These are phyloP conservation scores for Lolium rigidum DNA, from an alignment of 176 grass and related monocot genomes.

Conservation along the genomic window DNA sequence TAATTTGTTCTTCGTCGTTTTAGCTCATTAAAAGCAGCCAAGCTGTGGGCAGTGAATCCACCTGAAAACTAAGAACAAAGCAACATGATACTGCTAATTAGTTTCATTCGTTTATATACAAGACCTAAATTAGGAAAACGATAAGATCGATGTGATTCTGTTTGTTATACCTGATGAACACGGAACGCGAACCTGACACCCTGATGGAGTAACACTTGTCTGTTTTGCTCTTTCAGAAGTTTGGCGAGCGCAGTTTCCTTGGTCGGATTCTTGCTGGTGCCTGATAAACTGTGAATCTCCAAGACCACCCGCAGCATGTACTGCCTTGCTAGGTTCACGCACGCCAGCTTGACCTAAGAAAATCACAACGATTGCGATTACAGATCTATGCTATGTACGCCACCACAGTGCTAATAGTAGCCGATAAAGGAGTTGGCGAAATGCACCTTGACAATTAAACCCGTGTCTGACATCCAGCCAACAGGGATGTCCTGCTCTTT, in stretches of 20 bases:
- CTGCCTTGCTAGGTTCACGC: slow-evolving; percentile 69
- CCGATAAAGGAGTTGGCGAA: background rate
- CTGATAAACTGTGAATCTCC: slow-evolving; percentile 56
- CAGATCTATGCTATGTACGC: background rate
- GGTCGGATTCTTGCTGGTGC: background rate
- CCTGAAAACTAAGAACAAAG: slow-evolving; percentile 53
- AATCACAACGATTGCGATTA: background rate
- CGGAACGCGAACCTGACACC: slow-evolving; percentile 77
- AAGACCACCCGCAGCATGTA: slow-evolving; percentile 66
- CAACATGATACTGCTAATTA: background rate
- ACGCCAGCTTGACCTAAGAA: slow-evolving; percentile 70
- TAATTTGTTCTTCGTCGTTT: slow-evolving; percentile 40
- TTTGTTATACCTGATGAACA: slow-evolving; percentile 63
- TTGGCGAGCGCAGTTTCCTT: slow-evolving; percentile 15
- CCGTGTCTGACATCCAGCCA: slow-evolving; percentile 58
- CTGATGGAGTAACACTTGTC: slow-evolving; percentile 68
- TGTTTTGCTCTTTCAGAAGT: slow-evolving; percentile 59
- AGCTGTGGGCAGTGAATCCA: slow-evolving; percentile 58
- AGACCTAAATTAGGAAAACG: background rate
- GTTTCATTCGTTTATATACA: no score
- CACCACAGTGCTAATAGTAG: background rate
- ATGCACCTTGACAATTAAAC: slow-evolving; percentile 66
- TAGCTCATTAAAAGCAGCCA: slow-evolving; percentile 63
- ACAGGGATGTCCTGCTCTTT: slow-evolving; percentile 68
- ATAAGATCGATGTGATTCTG: background rate